A percentile compares a stretch with the other conserved stretches of the same genome.
These are phyloP conservation scores for Penicillium crustosum DNA, from an alignment of 2,329 filamentous ascomycete genomes.

Conservation along the genomic window DNA sequence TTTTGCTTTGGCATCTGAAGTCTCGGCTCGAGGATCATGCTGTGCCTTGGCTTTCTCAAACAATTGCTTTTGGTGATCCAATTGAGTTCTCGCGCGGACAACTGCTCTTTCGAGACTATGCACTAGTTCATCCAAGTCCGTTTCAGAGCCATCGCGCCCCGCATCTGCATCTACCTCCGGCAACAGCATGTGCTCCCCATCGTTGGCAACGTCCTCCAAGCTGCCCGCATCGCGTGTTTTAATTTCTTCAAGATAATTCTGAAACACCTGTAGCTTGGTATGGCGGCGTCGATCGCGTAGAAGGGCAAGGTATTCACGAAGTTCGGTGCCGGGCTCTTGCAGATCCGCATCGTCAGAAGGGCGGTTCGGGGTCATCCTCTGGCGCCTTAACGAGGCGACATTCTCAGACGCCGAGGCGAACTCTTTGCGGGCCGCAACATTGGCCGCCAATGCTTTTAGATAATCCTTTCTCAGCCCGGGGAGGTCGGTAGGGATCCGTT, in stretches of 20 bases:
- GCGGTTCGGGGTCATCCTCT: constrained; percentile 22
- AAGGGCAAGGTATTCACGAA: constrained; percentile 46
- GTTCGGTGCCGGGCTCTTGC: constrained; percentile 26
- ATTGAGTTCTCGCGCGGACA: constrained; percentile 36
- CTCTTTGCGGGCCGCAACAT: constrained; percentile 42
- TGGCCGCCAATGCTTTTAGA: constrained; percentile 47
- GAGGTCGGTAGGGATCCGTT: constrained; percentile 40
- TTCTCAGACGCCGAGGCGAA: constrained; percentile 38
- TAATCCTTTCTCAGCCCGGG: constrained; percentile 47
- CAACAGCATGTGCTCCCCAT: constrained; percentile 15
- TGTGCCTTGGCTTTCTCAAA: constrained; percentile 34
- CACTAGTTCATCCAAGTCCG: constrained; percentile 35
- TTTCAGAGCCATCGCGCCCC: constrained; percentile 12
- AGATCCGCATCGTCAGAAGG: constrained; percentile 17
- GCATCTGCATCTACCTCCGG: constrained; percentile 22
- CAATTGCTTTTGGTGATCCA: constrained; percentile 38
- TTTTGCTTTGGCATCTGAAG: constrained; percentile 26
- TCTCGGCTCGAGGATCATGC: constrained; percentile 15
- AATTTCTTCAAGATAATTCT: constrained; percentile 47
- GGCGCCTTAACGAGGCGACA: constrained; percentile 29
- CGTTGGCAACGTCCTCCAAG: constrained; percentile 24
- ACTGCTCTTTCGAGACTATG: constrained; percentile 43
- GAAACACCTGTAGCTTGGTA: constrained; percentile 49
- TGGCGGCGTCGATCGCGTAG: constrained; percentile 49
- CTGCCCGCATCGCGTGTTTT: constrained; percentile 27